Conservation (phyloP, 2,329 filamentous ascomycete species). For the Immersiporthe knoxdaviesiana region DNA sequence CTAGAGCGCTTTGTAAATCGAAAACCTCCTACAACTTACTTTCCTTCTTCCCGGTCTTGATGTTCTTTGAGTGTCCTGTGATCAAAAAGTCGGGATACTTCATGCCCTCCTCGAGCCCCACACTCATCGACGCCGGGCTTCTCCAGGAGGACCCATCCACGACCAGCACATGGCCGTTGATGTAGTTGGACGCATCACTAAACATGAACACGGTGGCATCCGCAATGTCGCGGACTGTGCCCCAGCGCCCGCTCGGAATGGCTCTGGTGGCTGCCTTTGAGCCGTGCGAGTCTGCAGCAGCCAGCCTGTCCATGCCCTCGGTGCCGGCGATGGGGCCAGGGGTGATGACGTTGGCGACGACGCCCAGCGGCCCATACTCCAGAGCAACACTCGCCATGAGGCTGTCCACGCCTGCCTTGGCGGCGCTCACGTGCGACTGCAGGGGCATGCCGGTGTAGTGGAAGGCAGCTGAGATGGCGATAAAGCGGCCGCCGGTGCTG, state of each 20-base stretch:
- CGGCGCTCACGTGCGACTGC: slow-evolving; percentile 87
- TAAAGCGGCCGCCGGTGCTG: slow-evolving; percentile 75
- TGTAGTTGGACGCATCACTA: slow-evolving; percentile 80
- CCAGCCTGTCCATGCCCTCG: slow-evolving; percentile 73
- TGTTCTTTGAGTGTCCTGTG: slow-evolving; percentile 43
- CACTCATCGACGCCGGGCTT: slow-evolving; percentile 48
- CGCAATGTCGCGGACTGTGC: slow-evolving; percentile 83
- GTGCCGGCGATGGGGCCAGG: slow-evolving; percentile 86
- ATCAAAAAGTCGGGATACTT: slow-evolving; percentile 57
- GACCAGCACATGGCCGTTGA: slow-evolving; percentile 81
- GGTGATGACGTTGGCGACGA: slow-evolving; percentile 86
- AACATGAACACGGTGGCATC: slow-evolving; percentile 92
- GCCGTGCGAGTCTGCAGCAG: slow-evolving; percentile 45
- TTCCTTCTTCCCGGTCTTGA: slow-evolving; percentile 46
- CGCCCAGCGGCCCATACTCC: slow-evolving; percentile 85
- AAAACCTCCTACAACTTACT: slow-evolving; percentile 30
- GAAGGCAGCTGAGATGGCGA: slow-evolving; percentile 88
- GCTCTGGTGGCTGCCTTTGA: slow-evolving; percentile 41
- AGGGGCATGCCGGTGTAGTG: slow-evolving; percentile 87
- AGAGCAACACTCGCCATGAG: slow-evolving; percentile 79
- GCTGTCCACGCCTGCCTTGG: slow-evolving; percentile 89
- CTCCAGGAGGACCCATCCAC: slow-evolving; percentile 68
- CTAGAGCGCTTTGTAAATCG: not conserved
- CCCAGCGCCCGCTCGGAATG: slow-evolving; percentile 77
- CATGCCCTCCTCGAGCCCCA: slow-evolving; percentile 53